Evolutionary conservation across 805 yeast species (phyloP).

Genomic region (Ogataea paradorogensis): DNA sequence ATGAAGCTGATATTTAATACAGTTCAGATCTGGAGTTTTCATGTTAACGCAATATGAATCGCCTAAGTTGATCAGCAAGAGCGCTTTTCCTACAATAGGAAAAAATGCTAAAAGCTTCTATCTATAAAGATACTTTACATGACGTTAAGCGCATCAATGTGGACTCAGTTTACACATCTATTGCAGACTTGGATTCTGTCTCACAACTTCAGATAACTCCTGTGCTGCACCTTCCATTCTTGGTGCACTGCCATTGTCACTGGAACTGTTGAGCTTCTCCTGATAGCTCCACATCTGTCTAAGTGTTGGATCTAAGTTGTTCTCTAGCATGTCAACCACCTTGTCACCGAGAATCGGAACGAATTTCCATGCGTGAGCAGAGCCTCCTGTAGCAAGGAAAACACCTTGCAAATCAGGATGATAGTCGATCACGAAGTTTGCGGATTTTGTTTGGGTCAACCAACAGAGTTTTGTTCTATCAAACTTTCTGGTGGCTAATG

Average conservation of each 20-base stretch:
- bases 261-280: constrained; percentile 13
- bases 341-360: constrained; percentile 29
- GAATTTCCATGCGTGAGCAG: constrained; percentile 30
- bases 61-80: too few species aligned
- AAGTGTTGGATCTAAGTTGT: constrained; percentile 18
- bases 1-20: too few species aligned
- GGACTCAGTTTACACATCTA: neutral
- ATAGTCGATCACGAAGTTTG: constrained; percentile 25
- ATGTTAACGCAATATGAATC: too few species aligned
- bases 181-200: constrained; percentile 4
- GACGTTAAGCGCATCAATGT: neutral
- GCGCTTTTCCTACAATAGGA: too few species aligned
- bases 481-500: constrained; percentile 22
- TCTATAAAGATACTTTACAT: too few species aligned
- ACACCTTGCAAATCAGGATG: constrained; percentile 24
- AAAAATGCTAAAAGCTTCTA: too few species aligned
- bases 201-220: constrained; percentile 15
- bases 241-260: constrained; percentile 28
- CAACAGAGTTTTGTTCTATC: constrained; percentile 28
- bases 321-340: constrained; percentile 22
- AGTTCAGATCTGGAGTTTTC: too few species aligned
- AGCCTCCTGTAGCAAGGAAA: constrained; percentile 27
- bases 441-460: constrained; percentile 27
- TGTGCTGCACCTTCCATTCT: constrained; percentile 26
- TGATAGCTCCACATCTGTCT: constrained; percentile 23